A percentile compares a stretch with the other conserved stretches of the same genome.
phyloP scores from a whole-genome alignment of 1,284 basidiomycete genomes.

The Bondarzewia mesenterica region DNA sequence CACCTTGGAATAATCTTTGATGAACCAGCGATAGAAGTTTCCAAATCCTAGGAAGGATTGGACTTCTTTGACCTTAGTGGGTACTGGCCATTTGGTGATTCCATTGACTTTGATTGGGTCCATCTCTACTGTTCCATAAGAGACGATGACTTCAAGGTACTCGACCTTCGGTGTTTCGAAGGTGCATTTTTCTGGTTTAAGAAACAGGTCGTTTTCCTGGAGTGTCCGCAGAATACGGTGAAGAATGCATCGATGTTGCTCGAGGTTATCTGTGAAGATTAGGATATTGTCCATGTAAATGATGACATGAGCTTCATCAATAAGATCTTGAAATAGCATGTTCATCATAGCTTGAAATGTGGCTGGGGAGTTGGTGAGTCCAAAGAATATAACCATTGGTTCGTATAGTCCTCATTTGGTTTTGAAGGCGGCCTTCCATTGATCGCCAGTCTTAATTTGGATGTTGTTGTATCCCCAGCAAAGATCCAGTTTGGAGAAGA shows the following conservation, averaged over 20 bases:
- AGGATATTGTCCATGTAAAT: neutral
- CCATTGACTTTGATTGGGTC: neutral
- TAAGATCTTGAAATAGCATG: neutral
- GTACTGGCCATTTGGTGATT: neutral
- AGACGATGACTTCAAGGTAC: neutral
- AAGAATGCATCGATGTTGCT: neutral
- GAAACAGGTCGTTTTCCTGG: neutral
- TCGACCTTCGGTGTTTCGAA: neutral
- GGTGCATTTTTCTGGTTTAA: neutral
- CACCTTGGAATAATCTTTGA: neutral
- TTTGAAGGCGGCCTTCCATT: neutral
- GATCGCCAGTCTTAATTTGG: neutral
- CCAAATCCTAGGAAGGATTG: neutral
- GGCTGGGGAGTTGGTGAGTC: neutral
- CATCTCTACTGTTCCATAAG: neutral
- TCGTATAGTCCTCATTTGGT: neutral
- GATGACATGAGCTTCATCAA: neutral
- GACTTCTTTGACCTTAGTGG: neutral
- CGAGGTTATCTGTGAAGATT: neutral
- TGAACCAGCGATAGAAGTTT: neutral
- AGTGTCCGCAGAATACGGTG: neutral
- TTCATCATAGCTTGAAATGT: neutral
- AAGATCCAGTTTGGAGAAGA: constrained; percentile 13
- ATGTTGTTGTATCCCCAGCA: neutral
- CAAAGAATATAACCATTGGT: neutral